These are phyloP conservation scores for Paraphoma chrysanthemicola DNA, from an alignment of 2,329 filamentous ascomycete species.

Conservation along the genomic window DNA sequence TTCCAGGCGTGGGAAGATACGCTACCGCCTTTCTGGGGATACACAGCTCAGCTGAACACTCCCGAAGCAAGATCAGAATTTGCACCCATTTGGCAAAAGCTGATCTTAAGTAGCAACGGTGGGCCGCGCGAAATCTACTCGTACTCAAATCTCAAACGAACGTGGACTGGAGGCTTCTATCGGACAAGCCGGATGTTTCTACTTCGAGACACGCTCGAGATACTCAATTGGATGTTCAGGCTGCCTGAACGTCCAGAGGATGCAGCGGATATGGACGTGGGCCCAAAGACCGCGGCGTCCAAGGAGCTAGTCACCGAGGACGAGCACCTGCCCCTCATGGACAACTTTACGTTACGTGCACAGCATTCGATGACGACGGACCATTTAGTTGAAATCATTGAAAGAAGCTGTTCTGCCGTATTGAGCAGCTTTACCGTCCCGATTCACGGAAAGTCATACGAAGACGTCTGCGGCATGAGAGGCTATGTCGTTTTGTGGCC, in stretches of 20 bases:
- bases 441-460: slow-evolving; percentile 26
- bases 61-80: slow-evolving; percentile 24
- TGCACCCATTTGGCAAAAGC: slow-evolving; percentile 29
- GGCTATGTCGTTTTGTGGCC: slow-evolving; percentile 38
- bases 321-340: slow-evolving; percentile 6
- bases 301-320: slow-evolving; percentile 5
- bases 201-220: slow-evolving; percentile 36
- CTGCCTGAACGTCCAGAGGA: slow-evolving; percentile 13
- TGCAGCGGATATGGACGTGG: background rate
- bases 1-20: slow-evolving; percentile 35
- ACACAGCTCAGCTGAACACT: slow-evolving; percentile 28
- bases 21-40: slow-evolving; percentile 26
- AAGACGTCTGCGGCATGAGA: slow-evolving; percentile 34
- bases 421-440: slow-evolving; percentile 33
- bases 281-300: background rate
- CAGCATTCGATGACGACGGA: slow-evolving; percentile 26
- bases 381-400: slow-evolving; percentile 29
- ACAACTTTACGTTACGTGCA: slow-evolving; percentile 19
- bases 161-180: slow-evolving; percentile 40
- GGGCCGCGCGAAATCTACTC: slow-evolving; percentile 37
- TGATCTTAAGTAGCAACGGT: slow-evolving; percentile 28
- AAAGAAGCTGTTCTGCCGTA: slow-evolving; percentile 32
- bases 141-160: slow-evolving; percentile 28
- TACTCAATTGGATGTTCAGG: slow-evolving; percentile 40
- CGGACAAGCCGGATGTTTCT: slow-evolving; percentile 37